Percentiles rank a stretch among this genome's conserved stretches.
These are phyloP conservation scores for Knoxdaviesia proteae DNA, from an alignment of 2,329 filamentous ascomycete genomes.

Conservation along the genomic window DNA sequence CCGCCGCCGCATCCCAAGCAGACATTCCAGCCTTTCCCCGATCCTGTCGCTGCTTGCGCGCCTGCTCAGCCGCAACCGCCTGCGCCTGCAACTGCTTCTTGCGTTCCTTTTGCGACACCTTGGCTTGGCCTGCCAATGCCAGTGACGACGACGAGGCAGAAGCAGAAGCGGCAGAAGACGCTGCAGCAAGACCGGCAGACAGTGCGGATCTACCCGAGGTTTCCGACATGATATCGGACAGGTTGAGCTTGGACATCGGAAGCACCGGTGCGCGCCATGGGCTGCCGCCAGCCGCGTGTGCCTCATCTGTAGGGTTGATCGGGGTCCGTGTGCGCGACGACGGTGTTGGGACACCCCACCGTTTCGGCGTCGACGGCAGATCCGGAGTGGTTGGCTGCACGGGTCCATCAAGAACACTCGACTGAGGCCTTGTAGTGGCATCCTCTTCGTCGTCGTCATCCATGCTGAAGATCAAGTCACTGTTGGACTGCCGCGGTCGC, in stretches of 20 bases:
- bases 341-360: no score
- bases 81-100: conserved; percentile 63
- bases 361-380: no score
- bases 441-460: conserved; percentile 43
- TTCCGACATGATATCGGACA: conserved; percentile 56
- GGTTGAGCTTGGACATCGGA: conserved; percentile 42
- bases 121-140: conserved; percentile 14
- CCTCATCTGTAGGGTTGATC: neutral
- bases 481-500: conserved; percentile 43
- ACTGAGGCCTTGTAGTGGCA: neutral
- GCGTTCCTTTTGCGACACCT: conserved; percentile 78
- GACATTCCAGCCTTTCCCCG: no score
- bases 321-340: no score
- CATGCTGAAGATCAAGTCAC: conserved; percentile 85
- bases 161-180: no score
- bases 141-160: no score
- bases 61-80: conserved; percentile 9
- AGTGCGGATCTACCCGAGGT: conserved; percentile 30
- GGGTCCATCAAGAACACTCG: no score
- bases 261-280: conserved; percentile 31
- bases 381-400: no score
- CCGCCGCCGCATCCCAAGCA: no score
- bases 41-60: no score
- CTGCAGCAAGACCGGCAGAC: conserved; percentile 25
- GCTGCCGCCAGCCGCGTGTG: conserved; percentile 10